These are phyloP conservation scores for Schizochytrium sp. DNA, from an alignment of 108 stramenopile genomes.

Conservation along the genomic window DNA sequence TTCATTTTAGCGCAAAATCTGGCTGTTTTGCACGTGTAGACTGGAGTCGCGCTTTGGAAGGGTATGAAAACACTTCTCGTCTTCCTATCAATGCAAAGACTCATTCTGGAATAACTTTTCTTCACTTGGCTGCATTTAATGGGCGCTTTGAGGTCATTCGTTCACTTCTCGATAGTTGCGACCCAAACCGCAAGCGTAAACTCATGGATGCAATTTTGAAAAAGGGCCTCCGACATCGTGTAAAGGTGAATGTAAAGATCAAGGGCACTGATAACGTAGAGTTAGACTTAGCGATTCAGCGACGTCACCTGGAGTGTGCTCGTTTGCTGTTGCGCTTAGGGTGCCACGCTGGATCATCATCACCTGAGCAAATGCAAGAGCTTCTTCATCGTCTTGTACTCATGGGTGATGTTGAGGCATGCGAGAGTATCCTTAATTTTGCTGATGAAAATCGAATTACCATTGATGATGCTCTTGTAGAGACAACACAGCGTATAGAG, in stretches of 20 bases:
- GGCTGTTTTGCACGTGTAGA: conserved; percentile 41
- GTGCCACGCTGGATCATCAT: conserved; percentile 36
- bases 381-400: conserved; percentile 34
- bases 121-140: conserved; percentile 49
- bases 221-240: conserved; percentile 42
- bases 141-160: conserved; percentile 45
- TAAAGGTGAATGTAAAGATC: conserved; percentile 44
- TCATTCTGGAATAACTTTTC: conserved; percentile 38
- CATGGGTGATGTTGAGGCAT: conserved; percentile 60
- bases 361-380: conserved; percentile 44
- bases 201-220: conserved; percentile 29
- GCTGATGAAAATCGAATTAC: conserved; percentile 42
- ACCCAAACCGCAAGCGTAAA: neutral
- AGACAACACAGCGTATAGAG: conserved; percentile 51
- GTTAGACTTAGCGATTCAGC: conserved; percentile 32
- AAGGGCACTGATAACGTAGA: neutral
- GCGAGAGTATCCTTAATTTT: conserved; percentile 57
- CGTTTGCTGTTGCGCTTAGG: conserved; percentile 4
- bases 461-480: conserved; percentile 43
- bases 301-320: conserved; percentile 49
- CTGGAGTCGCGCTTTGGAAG: conserved; percentile 30
- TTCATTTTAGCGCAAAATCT: conserved; percentile 44
- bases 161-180: neutral
- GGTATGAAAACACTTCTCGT: conserved; percentile 30
- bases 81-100: conserved; percentile 46